Conservation (phyloP, 768 basidiomycete genomes). For the Saitozyma podzolica region DNA sequence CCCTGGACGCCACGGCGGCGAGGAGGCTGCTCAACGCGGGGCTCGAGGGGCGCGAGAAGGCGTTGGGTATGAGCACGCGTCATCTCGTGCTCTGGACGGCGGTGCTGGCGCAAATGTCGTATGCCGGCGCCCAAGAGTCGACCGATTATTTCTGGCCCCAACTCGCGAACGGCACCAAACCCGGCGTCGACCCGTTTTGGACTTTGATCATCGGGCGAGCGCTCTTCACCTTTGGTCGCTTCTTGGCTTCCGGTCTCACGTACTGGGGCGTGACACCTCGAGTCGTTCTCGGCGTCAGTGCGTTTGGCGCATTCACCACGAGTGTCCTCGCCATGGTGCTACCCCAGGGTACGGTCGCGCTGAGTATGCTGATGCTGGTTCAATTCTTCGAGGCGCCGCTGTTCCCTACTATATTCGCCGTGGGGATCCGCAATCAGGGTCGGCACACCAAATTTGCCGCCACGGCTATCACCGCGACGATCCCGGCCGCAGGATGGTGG, state of each 20-base stretch:
- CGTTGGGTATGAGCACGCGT: constrained; percentile 19
- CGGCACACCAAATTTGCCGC: constrained; percentile 39
- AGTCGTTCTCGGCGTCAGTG: constrained; percentile 28
- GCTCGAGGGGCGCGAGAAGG: constrained; percentile 16
- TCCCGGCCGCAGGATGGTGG: constrained; percentile 33
- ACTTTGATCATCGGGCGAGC: constrained; percentile 22
- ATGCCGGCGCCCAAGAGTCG: constrained; percentile 44
- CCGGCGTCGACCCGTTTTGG: constrained; percentile 13
- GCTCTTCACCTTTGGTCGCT: constrained; percentile 40
- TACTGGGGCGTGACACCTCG: constrained; percentile 45
- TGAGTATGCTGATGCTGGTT: constrained; percentile 32
- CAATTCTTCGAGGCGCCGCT: constrained; percentile 47
- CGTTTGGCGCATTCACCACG: constrained; percentile 35
- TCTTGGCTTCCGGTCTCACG: constrained; percentile 30
- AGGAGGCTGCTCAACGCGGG: constrained; percentile 26
- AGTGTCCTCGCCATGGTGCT: constrained; percentile 29
- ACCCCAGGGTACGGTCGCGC: constrained; percentile 13
- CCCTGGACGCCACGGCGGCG: constrained; percentile 30
- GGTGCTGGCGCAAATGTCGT: constrained; percentile 32
- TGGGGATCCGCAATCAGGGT: constrained; percentile 40
- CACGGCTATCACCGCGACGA: constrained; percentile 34
- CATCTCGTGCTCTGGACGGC: constrained; percentile 20
- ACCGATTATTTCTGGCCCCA: constrained; percentile 32
- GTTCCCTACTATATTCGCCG: constrained; percentile 47
- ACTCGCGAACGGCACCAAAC: constrained; percentile 20